A percentile compares a stretch with the other conserved stretches of the same genome.
Evolutionary conservation across 2,329 filamentous ascomycete species (phyloP).

Genomic region (Colletotrichum sp.): DNA sequence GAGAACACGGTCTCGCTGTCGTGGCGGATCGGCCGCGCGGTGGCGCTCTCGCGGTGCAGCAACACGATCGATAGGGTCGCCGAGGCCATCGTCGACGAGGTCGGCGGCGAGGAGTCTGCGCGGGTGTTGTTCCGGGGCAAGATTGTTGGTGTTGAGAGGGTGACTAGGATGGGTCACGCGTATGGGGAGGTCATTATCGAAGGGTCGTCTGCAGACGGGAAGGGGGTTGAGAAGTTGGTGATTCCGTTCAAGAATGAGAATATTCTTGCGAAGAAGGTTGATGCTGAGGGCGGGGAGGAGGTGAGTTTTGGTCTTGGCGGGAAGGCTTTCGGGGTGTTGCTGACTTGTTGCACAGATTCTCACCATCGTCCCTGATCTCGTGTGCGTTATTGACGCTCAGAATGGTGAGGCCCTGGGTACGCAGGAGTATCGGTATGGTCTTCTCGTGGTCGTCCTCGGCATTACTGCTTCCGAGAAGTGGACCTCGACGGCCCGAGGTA

Average conservation of each 20-base stretch:
- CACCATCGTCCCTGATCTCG: slow-evolving; percentile 61
- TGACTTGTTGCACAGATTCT: slow-evolving; percentile 44
- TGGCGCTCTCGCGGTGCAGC: background rate
- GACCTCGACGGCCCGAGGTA: slow-evolving; percentile 36
- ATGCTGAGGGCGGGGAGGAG: slow-evolving; percentile 32
- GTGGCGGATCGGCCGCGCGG: slow-evolving; percentile 50
- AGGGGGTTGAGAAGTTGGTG: slow-evolving; percentile 51
- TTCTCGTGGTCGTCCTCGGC: slow-evolving; percentile 55
- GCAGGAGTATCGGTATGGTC: slow-evolving; percentile 60
- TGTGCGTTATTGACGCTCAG: slow-evolving; percentile 59
- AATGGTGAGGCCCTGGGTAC: slow-evolving; percentile 62
- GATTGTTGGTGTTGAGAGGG: slow-evolving; percentile 64
- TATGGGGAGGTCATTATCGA: slow-evolving; percentile 66
- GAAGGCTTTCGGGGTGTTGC: background rate
- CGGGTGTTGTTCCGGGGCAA: slow-evolving; percentile 67
- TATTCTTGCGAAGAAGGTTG: slow-evolving; percentile 58
- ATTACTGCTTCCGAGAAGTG: slow-evolving; percentile 50
- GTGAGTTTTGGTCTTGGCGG: background rate
- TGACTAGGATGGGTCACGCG: slow-evolving; percentile 60
- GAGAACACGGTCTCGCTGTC: slow-evolving; percentile 42
- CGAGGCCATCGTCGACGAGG: slow-evolving; percentile 63
- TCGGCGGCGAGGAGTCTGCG: slow-evolving; percentile 56
- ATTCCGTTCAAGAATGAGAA: slow-evolving; percentile 81
- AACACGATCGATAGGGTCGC: slow-evolving; percentile 57
- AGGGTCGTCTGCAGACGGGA: slow-evolving; percentile 27